Percentiles rank a stretch among this genome's conserved stretches.
These are phyloP conservation scores for Ricinus communis DNA, from an alignment of 345 rosid genomes.

Conservation along the genomic window DNA sequence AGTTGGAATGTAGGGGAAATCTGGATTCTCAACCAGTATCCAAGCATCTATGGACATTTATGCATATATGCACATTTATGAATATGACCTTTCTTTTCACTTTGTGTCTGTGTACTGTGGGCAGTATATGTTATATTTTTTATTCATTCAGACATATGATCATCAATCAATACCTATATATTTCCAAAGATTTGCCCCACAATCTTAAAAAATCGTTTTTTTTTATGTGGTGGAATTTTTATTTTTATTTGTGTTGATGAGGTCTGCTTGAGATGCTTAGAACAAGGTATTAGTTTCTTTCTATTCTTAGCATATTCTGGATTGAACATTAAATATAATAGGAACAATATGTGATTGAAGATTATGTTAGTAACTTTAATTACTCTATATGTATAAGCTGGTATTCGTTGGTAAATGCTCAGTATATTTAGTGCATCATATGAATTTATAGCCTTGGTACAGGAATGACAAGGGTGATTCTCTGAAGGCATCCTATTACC, in stretches of 20 bases:
- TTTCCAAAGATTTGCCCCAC: too few relatives aligned
- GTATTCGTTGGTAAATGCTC: not conserved
- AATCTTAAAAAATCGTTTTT: too few relatives aligned
- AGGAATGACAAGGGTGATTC: slow-evolving; percentile 85
- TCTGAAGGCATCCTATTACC: slow-evolving; percentile 73
- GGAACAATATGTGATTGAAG: not conserved
- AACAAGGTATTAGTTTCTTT: not conserved
- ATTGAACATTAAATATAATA: not conserved
- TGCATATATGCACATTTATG: too few relatives aligned
- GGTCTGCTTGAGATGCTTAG: not conserved
- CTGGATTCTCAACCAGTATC: not conserved
- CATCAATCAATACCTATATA: too few relatives aligned
- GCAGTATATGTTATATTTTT: too few relatives aligned
- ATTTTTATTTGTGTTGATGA: too few relatives aligned
- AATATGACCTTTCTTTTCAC: too few relatives aligned
- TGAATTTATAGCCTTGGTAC: slow-evolving; percentile 14
- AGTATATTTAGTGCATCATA: not conserved
- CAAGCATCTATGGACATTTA: not conserved
- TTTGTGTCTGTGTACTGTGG: too few relatives aligned
- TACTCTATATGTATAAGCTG: not conserved
- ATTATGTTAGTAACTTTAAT: not conserved
- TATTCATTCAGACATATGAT: too few relatives aligned
- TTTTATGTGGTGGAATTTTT: too few relatives aligned
- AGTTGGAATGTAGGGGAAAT: not conserved
- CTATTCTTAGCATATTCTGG: not conserved